phyloP scores from a whole-genome alignment of 2,329 filamentous ascomycete species.

The Botrytis medusae region DNA sequence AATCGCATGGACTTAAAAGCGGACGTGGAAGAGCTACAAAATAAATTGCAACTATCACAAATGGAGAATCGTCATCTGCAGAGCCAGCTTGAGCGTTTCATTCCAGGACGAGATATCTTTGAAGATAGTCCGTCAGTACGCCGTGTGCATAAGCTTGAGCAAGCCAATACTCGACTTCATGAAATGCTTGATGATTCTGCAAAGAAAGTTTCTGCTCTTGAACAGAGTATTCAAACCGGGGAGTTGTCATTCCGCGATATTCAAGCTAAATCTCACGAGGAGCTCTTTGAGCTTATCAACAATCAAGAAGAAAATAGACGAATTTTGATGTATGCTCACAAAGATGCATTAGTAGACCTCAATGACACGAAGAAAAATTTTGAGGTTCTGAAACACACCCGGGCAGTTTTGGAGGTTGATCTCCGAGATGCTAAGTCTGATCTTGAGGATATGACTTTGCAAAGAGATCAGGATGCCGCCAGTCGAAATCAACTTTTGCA shows the following conservation, averaged over 20 bases:
- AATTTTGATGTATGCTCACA: slow-evolving; percentile 79
- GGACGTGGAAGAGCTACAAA: slow-evolving; percentile 89
- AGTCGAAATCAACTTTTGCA: slow-evolving; percentile 85
- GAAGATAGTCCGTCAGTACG: slow-evolving; percentile 78
- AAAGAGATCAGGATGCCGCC: slow-evolving; percentile 83
- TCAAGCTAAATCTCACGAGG: slow-evolving; percentile 90
- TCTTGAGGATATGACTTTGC: slow-evolving; percentile 73
- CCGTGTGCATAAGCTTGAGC: slow-evolving; percentile 86
- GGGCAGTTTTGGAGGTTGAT: slow-evolving; percentile 78
- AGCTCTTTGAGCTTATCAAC: slow-evolving; percentile 88
- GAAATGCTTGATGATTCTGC: slow-evolving; percentile 92
- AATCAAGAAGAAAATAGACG: slow-evolving; percentile 88
- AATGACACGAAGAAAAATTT: slow-evolving; percentile 83
- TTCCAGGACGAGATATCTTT: slow-evolving; percentile 59
- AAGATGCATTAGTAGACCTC: slow-evolving; percentile 80
- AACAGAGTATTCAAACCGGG: slow-evolving; percentile 81
- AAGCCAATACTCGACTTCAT: slow-evolving; percentile 86
- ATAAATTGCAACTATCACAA: slow-evolving; percentile 87
- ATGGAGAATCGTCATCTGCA: slow-evolving; percentile 95
- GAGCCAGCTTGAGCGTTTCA: slow-evolving; percentile 74
- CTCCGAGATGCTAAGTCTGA: slow-evolving; percentile 82
- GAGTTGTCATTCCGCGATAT: slow-evolving; percentile 88
- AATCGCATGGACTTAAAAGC: slow-evolving; percentile 87
- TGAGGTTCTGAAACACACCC: slow-evolving; percentile 81
- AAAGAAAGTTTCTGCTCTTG: slow-evolving; percentile 86